These are phyloP conservation scores for Pseudofabraea citricarpa DNA, from an alignment of 2,329 filamentous ascomycete genomes.

Conservation along the genomic window DNA sequence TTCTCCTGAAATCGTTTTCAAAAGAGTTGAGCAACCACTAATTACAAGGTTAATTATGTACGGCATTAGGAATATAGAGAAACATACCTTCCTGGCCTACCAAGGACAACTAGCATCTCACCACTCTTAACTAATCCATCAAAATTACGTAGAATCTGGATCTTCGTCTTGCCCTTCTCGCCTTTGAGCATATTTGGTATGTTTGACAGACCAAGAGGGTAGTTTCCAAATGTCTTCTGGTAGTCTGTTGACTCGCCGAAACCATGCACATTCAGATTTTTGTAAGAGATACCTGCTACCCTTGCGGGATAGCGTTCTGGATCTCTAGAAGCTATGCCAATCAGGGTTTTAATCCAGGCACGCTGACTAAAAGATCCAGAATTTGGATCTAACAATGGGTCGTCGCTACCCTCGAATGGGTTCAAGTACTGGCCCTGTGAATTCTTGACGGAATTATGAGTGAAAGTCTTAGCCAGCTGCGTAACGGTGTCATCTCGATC, in stretches of 20 bases:
- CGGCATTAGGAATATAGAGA: background rate
- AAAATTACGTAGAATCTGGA: slow-evolving; percentile 57
- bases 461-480: background rate
- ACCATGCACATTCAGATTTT: slow-evolving; percentile 64
- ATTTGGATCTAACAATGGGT: background rate
- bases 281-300: slow-evolving; percentile 57
- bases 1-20: slow-evolving; percentile 53
- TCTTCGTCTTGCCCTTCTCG: slow-evolving; percentile 43
- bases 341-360: background rate
- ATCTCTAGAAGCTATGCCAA: background rate
- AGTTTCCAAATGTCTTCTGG: slow-evolving; percentile 60
- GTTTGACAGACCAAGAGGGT: slow-evolving; percentile 47
- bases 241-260: slow-evolving; percentile 66
- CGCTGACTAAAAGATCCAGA: background rate
- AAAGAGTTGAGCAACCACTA: slow-evolving; percentile 58
- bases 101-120: slow-evolving; percentile 66
- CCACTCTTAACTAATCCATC: slow-evolving; percentile 59
- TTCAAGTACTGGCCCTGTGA: background rate
- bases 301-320: background rate
- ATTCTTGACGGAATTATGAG: background rate
- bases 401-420: background rate
- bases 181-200: slow-evolving; percentile 46
- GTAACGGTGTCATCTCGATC: background rate
- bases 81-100: slow-evolving; percentile 53
- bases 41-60: background rate